These are phyloP conservation scores for Salvia splendens DNA, from an alignment of 257 asterid species.

Conservation along the genomic window DNA sequence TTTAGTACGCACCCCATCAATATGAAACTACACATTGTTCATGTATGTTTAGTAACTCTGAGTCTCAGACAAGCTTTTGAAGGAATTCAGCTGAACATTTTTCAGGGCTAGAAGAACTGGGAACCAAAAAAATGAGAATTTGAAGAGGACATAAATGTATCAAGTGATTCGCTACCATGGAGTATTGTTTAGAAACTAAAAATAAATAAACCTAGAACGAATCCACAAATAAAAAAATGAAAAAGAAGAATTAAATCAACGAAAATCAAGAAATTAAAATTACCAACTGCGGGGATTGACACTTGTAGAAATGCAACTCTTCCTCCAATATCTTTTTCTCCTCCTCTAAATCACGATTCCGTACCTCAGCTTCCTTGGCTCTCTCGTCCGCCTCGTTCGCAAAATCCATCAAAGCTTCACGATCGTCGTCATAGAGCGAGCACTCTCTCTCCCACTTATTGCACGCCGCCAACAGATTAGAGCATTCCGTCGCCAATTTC, in stretches of 20 bases:
- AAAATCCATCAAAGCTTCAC: conserved; percentile 94
- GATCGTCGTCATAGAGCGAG: conserved; percentile 77
- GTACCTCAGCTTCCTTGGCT: conserved; percentile 77
- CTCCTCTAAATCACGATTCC: conserved; percentile 62
- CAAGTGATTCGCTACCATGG: background rate
- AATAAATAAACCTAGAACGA: background rate
- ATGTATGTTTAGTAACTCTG: conserved; percentile 11
- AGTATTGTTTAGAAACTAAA: background rate
- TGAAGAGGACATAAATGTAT: background rate
- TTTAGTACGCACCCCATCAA: no score
- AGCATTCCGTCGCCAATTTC: conserved; percentile 77
- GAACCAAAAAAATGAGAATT: background rate
- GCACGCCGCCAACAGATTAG: conserved; percentile 64
- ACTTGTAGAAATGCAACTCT: conserved; percentile 55
- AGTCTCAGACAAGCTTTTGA: background rate
- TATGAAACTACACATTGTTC: background rate
- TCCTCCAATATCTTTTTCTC: conserved; percentile 56
- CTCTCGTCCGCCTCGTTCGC: conserved; percentile 93
- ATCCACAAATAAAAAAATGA: background rate
- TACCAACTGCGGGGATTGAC: conserved; percentile 51
- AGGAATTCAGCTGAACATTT: background rate
- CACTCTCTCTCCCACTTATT: conserved; percentile 94
- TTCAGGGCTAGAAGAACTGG: conserved; percentile 5
- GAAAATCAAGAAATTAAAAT: conserved; percentile 25
- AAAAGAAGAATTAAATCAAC: background rate